phyloP scores from a whole-genome alignment of 306 rosid genomes.

The Inga leiocalycina region DNA sequence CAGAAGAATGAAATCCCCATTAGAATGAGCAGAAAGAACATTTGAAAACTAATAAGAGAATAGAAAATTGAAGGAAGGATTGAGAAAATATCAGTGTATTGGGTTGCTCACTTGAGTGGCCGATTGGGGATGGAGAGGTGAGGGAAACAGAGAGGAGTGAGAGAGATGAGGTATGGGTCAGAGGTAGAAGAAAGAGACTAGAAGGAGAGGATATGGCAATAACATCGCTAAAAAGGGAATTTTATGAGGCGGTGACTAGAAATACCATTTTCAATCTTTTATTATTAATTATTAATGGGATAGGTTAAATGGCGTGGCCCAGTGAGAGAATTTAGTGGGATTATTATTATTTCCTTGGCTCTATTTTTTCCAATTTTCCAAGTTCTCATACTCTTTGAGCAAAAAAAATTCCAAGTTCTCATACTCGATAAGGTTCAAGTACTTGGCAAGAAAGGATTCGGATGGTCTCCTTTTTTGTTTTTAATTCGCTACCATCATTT shows the following conservation, averaged over 20 bases:
- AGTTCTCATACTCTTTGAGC: neutral
- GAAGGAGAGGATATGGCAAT: neutral
- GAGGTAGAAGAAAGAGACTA: neutral
- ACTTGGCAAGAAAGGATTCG: too few species aligned
- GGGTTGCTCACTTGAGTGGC: neutral
- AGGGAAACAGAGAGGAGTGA: neutral
- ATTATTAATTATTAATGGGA: neutral
- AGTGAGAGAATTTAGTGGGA: neutral
- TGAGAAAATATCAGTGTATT: neutral
- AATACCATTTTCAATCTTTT: neutral
- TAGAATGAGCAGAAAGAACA: neutral
- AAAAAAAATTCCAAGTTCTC: neutral
- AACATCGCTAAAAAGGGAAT: neutral
- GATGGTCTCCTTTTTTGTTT: too few species aligned
- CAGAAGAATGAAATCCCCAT: neutral
- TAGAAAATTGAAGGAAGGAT: neutral
- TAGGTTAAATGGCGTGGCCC: neutral
- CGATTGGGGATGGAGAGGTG: neutral
- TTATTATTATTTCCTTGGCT: neutral
- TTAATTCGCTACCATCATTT: too few species aligned
- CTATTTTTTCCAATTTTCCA: neutral
- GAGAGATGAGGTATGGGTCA: neutral
- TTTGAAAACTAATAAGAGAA: neutral
- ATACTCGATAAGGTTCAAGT: neutral
- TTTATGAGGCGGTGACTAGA: constrained; percentile 10